Conservation (phyloP, 768 basidiomycete genomes). For the Zangia roseola region DNA sequence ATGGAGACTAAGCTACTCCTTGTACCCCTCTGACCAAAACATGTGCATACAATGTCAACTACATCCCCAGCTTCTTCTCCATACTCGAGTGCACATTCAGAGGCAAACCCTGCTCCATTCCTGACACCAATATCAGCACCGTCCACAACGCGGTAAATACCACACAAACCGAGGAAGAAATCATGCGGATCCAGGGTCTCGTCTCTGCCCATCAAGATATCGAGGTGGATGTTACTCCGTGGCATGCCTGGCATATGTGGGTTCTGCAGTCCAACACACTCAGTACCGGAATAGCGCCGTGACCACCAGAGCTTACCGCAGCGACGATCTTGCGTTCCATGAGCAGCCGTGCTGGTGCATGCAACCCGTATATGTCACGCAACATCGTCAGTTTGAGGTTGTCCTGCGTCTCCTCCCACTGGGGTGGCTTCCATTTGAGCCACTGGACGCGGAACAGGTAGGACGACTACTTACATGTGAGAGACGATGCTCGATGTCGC, state of each 20-base stretch:
- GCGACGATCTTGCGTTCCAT: slow-evolving; percentile 93
- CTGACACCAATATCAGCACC: slow-evolving; percentile 33
- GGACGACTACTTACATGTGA: slow-evolving; percentile 57
- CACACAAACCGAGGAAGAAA: slow-evolving; percentile 68
- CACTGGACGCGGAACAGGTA: neutral
- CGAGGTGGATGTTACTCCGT: slow-evolving; percentile 80
- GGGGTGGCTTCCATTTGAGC: slow-evolving; percentile 3
- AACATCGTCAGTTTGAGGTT: slow-evolving; percentile 81
- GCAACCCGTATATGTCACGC: slow-evolving; percentile 81
- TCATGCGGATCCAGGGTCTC: slow-evolving; percentile 77
- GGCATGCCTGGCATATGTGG: slow-evolving; percentile 63
- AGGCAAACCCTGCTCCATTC: slow-evolving; percentile 48
- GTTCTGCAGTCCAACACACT: slow-evolving; percentile 40
- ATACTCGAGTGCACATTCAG: slow-evolving; percentile 64
- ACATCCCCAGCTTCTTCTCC: slow-evolving; percentile 58
- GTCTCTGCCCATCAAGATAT: slow-evolving; percentile 92
- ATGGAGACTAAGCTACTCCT: slow-evolving; percentile 1
- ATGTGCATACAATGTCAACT: slow-evolving; percentile 19
- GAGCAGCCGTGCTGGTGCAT: slow-evolving; percentile 82
- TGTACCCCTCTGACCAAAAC: slow-evolving; percentile 18
- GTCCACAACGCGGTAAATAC: neutral
- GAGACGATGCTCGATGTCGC: slow-evolving; percentile 65
- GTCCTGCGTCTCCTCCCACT: slow-evolving; percentile 97
- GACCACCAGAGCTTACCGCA: slow-evolving; percentile 42
- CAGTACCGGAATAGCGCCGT: neutral